Evolutionary conservation across 805 yeast species (phyloP).

Genomic region (Nakazawaea populi): DNA sequence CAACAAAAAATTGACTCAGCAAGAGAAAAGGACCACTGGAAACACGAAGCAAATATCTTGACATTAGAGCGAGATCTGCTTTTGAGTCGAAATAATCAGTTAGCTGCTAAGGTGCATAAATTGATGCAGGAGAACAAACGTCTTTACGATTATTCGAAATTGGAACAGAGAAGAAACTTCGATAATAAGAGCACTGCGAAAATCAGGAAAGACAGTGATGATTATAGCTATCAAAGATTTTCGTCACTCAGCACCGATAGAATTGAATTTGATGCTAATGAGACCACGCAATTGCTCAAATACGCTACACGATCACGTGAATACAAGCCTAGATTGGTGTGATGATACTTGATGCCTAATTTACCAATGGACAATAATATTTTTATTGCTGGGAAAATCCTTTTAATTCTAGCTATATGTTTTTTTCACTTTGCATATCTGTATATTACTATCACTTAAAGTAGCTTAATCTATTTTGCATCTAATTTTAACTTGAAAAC

Average conservation of each 20-base stretch:
- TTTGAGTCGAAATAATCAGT: background rate
- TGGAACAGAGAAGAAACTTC: too few relatives aligned
- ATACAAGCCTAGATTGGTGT: background rate
- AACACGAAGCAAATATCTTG: background rate
- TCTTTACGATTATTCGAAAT: background rate
- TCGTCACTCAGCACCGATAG: background rate
- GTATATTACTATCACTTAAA: background rate
- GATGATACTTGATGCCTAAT: background rate
- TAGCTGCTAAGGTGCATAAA: background rate
- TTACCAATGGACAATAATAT: too few relatives aligned
- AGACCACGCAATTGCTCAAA: conserved; percentile 8
- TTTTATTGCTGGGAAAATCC: background rate
- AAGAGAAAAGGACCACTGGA: conserved; percentile 1
- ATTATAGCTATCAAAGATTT: too few relatives aligned
- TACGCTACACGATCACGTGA: conserved; percentile 1
- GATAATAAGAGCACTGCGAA: background rate
- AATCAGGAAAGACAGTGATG: too few relatives aligned
- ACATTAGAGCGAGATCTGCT: background rate
- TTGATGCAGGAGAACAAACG: background rate
- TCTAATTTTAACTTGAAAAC: conserved; percentile 7
- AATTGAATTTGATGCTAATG: conserved; percentile 2
- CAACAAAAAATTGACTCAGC: background rate
- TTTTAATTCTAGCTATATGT: background rate
- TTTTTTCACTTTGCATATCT: background rate
- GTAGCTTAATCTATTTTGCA: background rate